Evolutionary conservation across 1,284 basidiomycete genomes (phyloP).

Genomic region (Puccinia horiana): DNA sequence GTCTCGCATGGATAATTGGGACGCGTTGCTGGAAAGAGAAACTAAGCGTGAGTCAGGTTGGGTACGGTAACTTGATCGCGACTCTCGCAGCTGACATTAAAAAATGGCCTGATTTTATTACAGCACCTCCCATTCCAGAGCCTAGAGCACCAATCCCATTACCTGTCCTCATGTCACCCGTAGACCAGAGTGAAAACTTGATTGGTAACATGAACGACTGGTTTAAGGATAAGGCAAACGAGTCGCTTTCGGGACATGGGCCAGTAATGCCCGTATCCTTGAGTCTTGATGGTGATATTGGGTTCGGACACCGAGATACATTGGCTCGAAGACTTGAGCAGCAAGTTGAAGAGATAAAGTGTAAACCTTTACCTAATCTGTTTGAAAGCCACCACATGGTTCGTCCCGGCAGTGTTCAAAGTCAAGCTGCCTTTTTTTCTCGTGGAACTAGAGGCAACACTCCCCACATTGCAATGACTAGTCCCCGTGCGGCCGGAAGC

Average conservation of each 20-base stretch:
- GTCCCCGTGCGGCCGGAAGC: neutral
- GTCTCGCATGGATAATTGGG: constrained; percentile 39
- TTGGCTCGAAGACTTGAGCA: constrained; percentile 43
- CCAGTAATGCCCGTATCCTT: neutral
- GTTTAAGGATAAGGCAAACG: constrained; percentile 33
- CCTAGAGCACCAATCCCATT: constrained; percentile 21
- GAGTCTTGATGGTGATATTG: constrained; percentile 21
- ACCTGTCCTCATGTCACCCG: constrained; percentile 17
- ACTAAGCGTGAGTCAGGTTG: constrained; percentile 18
- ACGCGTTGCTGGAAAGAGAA: constrained; percentile 25
- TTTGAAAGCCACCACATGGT: constrained; percentile 16
- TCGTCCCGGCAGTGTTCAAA: constrained; percentile 21
- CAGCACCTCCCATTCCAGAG: neutral
- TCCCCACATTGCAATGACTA: neutral
- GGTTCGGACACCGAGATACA: constrained; percentile 33
- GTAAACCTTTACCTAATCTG: constrained; percentile 33
- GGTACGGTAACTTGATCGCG: neutral
- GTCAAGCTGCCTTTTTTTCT: constrained; percentile 28
- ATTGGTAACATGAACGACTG: constrained; percentile 37
- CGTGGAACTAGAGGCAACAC: constrained; percentile 8
- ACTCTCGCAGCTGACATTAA: neutral
- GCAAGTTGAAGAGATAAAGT: constrained; percentile 42
- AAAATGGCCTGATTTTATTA: neutral
- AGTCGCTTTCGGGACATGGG: neutral
- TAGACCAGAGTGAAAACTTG: constrained; percentile 16